phyloP scores from a whole-genome alignment of 1,284 basidiomycete species.

The Rhodotorula sp. region DNA sequence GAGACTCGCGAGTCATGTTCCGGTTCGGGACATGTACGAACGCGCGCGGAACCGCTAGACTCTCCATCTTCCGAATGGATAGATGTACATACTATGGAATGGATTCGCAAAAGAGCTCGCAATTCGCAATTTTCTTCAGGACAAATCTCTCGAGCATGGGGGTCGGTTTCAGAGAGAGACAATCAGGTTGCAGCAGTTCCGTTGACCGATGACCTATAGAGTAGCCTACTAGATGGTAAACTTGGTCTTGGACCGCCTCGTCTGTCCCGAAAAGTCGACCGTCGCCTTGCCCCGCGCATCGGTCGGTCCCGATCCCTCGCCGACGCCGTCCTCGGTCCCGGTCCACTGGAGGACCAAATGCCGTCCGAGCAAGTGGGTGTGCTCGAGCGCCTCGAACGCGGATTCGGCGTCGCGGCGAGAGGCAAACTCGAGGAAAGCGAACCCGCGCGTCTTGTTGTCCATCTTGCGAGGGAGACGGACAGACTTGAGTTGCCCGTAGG shows the following conservation, averaged over 20 bases:
- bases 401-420: conserved; percentile 82
- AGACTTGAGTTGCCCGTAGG: conserved; percentile 88
- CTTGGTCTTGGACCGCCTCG: conserved; percentile 1
- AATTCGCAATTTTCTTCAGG: too few species aligned
- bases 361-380: conserved; percentile 92
- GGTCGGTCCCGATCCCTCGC: conserved; percentile 55
- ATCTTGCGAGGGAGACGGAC: conserved; percentile 84
- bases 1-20: conserved; percentile 71
- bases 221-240: neutral
- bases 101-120: too few species aligned
- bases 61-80: neutral
- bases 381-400: conserved; percentile 76
- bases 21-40: conserved; percentile 57
- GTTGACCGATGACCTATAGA: too few species aligned
- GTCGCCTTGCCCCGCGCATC: neutral
- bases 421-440: conserved; percentile 92
- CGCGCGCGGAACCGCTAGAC: neutral
- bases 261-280: neutral
- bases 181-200: too few species aligned
- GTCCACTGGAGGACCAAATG: conserved; percentile 96
- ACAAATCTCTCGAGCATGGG: too few species aligned
- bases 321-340: conserved; percentile 68
- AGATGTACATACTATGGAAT: too few species aligned
- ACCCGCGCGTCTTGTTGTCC: conserved; percentile 80
- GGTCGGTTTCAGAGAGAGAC: too few species aligned